Evolutionary conservation across 148 eudicot genomes (phyloP).

Genomic region (Suaeda aralocaspica): DNA sequence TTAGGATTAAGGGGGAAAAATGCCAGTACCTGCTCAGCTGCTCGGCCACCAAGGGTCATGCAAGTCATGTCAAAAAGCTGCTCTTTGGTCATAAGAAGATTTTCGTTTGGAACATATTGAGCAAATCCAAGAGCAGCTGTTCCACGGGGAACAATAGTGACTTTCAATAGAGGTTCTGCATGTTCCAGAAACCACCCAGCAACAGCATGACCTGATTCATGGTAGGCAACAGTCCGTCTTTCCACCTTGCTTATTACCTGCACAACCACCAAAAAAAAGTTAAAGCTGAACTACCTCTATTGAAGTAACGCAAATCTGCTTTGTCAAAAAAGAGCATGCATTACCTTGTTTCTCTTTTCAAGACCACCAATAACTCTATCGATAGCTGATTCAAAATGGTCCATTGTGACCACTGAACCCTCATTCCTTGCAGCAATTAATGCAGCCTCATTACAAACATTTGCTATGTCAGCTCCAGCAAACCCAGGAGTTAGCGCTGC

Average conservation of each 20-base stretch:
- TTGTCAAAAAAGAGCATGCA: not conserved
- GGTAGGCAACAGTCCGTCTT: slow-evolving; percentile 83
- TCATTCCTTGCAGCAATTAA: slow-evolving; percentile 79
- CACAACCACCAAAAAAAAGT: slow-evolving; percentile 10
- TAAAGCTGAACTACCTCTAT: not conserved
- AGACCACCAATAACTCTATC: slow-evolving; percentile 90
- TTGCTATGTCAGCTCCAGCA: slow-evolving; percentile 95
- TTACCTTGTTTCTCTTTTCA: slow-evolving; percentile 85
- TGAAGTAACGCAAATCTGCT: slow-evolving; percentile 4
- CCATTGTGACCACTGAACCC: slow-evolving; percentile 45
- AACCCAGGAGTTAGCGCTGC: slow-evolving; percentile 93
- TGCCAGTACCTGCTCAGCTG: slow-evolving; percentile 72
- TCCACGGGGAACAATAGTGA: slow-evolving; percentile 96
- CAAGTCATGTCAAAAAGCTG: slow-evolving; percentile 93
- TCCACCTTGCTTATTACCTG: slow-evolving; percentile 89
- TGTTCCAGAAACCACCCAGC: slow-evolving; percentile 86
- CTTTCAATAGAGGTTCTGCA: slow-evolving; percentile 82
- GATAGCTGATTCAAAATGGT: slow-evolving; percentile 81
- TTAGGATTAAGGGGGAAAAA: not conserved
- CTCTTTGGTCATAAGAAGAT: slow-evolving; percentile 91
- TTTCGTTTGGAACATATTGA: slow-evolving; percentile 86
- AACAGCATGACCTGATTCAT: slow-evolving; percentile 92
- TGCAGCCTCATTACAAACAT: slow-evolving; percentile 93
- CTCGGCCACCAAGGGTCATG: slow-evolving; percentile 95
- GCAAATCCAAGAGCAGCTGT: slow-evolving; percentile 92